Percentiles rank a stretch among this genome's conserved stretches.
phyloP scores from a whole-genome alignment of 768 basidiomycete species.

The Chalciporus chontae region DNA sequence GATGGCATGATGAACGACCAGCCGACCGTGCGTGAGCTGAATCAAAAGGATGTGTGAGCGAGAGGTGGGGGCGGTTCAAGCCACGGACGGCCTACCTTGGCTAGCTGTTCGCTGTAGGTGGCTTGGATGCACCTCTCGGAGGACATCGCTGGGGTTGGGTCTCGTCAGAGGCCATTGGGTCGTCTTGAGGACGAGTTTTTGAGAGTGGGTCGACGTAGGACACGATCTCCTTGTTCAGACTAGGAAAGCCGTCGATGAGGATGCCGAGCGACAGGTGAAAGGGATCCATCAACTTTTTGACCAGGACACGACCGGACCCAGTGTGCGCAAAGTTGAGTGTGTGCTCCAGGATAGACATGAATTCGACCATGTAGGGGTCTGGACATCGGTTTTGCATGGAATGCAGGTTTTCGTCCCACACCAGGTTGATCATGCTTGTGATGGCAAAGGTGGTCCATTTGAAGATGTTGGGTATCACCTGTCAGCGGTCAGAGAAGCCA shows the following conservation, averaged over 20 bases:
- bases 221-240: not conserved
- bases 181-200: not conserved
- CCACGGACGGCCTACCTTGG: no score
- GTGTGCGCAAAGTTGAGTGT: not conserved
- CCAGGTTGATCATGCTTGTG: not conserved
- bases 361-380: not conserved
- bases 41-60: no score
- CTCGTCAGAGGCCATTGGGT: not conserved
- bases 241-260: not conserved
- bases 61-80: no score
- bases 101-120: no score
- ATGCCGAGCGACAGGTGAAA: not conserved
- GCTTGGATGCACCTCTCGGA: no score
- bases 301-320: not conserved
- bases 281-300: not conserved
- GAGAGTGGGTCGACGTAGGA: not conserved
- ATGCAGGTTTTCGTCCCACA: not conserved
- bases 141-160: no score
- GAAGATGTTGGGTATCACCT: constrained; percentile 6
- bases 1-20: not conserved
- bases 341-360: not conserved
- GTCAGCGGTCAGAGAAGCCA: no score
- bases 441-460: constrained; percentile 3
- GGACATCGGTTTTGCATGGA: no score
- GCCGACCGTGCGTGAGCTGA: no score